phyloP scores from a whole-genome alignment of 73 alveolate genomes.

The Tetrahymena malaccensis region DNA sequence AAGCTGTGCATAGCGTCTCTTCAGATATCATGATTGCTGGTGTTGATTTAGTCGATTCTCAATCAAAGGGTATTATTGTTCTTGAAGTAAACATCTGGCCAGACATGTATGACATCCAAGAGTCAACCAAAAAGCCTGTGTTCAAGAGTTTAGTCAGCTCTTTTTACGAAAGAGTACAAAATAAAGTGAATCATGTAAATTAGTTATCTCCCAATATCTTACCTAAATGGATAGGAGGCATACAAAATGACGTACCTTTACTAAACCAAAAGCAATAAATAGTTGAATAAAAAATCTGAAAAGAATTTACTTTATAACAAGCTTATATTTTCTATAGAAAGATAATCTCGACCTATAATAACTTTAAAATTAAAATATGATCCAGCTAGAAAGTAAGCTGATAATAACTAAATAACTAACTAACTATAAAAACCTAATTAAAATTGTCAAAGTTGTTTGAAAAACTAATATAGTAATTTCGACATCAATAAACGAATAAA shows the following conservation, averaged over 20 bases:
- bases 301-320: not conserved
- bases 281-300: not conserved
- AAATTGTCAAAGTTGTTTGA: no score
- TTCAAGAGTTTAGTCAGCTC: not conserved
- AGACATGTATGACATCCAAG: constrained; percentile 21
- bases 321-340: not conserved
- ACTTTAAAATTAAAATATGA: no score
- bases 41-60: constrained; percentile 33
- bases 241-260: not conserved
- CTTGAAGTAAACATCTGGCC: constrained; percentile 44
- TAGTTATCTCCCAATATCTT: not conserved
- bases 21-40: constrained; percentile 22
- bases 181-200: not conserved
- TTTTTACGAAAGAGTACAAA: not conserved
- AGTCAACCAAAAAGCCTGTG: not conserved
- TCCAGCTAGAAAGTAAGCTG: not conserved
- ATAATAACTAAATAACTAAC: no score
- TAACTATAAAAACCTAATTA: not conserved
- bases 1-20: constrained; percentile 15
- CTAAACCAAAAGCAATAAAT: not conserved
- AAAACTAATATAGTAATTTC: no score
- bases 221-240: not conserved
- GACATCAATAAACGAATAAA: not conserved
- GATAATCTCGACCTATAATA: not conserved
- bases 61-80: not conserved